These are phyloP conservation scores for Heimioporus sp. DNA, from an alignment of 768 basidiomycete species.

Conservation along the genomic window DNA sequence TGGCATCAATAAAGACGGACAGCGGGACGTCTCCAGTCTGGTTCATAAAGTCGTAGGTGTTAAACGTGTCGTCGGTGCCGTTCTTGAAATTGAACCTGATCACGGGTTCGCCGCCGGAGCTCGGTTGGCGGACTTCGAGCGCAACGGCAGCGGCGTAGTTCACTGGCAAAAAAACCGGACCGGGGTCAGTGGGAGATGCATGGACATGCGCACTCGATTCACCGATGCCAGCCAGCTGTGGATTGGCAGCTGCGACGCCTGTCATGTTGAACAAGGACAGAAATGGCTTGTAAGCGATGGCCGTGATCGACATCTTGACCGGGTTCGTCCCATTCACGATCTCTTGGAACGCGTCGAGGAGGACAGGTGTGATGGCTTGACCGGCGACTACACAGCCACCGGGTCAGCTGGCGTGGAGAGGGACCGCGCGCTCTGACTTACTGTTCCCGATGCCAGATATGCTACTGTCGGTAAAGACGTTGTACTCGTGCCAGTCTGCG, in stretches of 20 bases:
- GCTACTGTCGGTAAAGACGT: constrained; percentile 55
- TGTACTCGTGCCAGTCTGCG: constrained; percentile 74
- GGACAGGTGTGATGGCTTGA: constrained; percentile 58
- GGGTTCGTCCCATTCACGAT: constrained; percentile 53
- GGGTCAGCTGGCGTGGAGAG: too few species aligned
- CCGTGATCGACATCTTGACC: constrained; percentile 55
- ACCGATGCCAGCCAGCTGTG: constrained; percentile 61
- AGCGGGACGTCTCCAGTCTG: constrained; percentile 51
- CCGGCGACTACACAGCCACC: constrained; percentile 52
- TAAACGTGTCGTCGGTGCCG: constrained; percentile 51
- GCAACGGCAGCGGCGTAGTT: constrained; percentile 58
- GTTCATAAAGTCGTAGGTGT: constrained; percentile 46
- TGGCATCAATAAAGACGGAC: constrained; percentile 44
- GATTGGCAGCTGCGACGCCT: constrained; percentile 46
- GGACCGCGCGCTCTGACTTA: constrained; percentile 23
- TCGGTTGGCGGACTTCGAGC: constrained; percentile 56
- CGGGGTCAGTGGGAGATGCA: background rate
- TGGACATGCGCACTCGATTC: background rate
- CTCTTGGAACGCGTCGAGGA: constrained; percentile 50
- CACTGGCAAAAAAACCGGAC: constrained; percentile 35
- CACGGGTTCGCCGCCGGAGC: constrained; percentile 44
- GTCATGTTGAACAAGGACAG: constrained; percentile 79
- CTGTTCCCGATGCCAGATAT: constrained; percentile 65
- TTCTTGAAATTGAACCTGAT: constrained; percentile 72
- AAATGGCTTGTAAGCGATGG: constrained; percentile 76